Percentiles rank a stretch among this genome's conserved stretches.
These are phyloP conservation scores for Thraustochytrium sp. DNA, from an alignment of 352 stramenopile genomes.

Conservation along the genomic window DNA sequence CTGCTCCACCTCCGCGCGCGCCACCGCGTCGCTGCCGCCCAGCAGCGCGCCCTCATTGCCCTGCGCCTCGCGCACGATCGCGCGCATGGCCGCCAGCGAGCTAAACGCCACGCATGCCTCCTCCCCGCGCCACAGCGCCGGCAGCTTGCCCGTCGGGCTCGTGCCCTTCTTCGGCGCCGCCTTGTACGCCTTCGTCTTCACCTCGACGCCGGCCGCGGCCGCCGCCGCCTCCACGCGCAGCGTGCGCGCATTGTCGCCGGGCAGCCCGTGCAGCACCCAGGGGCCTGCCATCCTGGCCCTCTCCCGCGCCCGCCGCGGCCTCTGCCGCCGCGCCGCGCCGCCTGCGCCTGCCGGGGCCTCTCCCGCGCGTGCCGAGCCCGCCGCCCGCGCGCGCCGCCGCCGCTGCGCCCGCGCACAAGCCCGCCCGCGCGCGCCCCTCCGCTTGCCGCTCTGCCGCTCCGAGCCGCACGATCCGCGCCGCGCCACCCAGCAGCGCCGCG, in stretches of 20 bases:
- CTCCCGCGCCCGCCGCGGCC: no score
- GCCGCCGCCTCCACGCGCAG: not conserved
- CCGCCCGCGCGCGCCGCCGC: no score
- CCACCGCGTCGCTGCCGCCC: not conserved
- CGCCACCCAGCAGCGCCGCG: no score
- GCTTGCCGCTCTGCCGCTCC: no score
- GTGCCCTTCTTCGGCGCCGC: not conserved
- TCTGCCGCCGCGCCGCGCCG: no score
- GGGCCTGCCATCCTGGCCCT: no score
- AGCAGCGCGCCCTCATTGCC: not conserved
- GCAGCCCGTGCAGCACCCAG: not conserved
- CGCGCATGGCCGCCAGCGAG: not conserved
- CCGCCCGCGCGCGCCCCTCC: no score
- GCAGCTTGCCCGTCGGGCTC: not conserved
- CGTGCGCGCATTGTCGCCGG: constrained; percentile 9
- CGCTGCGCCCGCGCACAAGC: no score
- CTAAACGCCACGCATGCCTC: not conserved
- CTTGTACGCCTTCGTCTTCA: not conserved
- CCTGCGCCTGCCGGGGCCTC: no score
- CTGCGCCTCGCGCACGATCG: not conserved
- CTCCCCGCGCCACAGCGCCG: not conserved
- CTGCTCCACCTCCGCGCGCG: constrained; percentile 9
- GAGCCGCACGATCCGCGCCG: no score
- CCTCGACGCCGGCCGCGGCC: not conserved
- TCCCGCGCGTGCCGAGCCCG: no score